These are phyloP conservation scores for Glarea lozoyensis DNA, from an alignment of 495 filamentous ascomycete species.

Conservation along the genomic window DNA sequence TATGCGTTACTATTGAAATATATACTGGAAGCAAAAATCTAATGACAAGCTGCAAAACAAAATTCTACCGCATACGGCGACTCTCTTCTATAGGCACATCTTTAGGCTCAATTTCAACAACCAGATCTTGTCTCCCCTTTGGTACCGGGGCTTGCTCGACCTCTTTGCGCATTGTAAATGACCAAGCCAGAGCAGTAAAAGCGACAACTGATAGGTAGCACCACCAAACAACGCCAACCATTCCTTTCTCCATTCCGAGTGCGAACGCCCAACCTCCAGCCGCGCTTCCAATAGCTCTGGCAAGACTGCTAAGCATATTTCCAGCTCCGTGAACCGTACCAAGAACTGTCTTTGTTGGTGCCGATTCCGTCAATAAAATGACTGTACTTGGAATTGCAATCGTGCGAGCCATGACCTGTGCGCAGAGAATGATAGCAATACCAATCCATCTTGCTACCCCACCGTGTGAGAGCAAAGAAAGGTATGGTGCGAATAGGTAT, in stretches of 20 bases:
- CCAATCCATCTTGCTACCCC: constrained; percentile 15
- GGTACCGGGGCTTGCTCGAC: not conserved
- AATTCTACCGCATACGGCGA: too few species aligned
- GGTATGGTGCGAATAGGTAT: constrained; percentile 59
- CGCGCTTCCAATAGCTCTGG: constrained; percentile 57
- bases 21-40: too few species aligned
- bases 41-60: too few species aligned
- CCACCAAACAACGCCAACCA: constrained; percentile 69
- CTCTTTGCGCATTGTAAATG: not conserved
- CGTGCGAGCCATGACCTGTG: constrained; percentile 64
- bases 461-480: constrained; percentile 44
- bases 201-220: constrained; percentile 34
- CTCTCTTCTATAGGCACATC: too few species aligned
- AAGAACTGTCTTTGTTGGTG: constrained; percentile 50
- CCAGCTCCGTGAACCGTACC: constrained; percentile 65
- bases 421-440: constrained; percentile 50
- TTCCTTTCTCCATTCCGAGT: constrained; percentile 51
- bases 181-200: constrained; percentile 36
- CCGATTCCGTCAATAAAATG: constrained; percentile 61
- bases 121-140: not conserved
- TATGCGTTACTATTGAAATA: too few species aligned
- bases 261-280: constrained; percentile 58
- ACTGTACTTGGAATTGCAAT: constrained; percentile 61
- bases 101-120: too few species aligned
- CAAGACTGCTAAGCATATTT: constrained; percentile 50